Evolutionary conservation across 441 rosid genomes (phyloP).

Genomic region (Euphorbia schlechtendalii): DNA sequence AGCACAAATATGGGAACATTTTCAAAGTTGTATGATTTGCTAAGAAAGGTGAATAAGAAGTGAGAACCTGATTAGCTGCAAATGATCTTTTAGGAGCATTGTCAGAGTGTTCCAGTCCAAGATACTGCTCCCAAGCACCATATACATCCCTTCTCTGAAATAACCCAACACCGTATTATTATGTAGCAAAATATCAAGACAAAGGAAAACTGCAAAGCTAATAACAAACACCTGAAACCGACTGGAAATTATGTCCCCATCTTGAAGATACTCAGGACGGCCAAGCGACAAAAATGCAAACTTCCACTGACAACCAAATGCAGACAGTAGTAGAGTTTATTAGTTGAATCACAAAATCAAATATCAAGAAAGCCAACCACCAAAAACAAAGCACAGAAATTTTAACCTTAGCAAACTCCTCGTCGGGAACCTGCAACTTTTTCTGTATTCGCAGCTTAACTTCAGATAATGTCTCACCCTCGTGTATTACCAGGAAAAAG

Average conservation of each 20-base stretch:
- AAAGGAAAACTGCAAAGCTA: not conserved
- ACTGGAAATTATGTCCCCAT: slow-evolving; percentile 56
- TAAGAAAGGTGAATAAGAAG: no score
- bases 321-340: no score
- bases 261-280: slow-evolving; percentile 86
- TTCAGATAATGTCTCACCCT: slow-evolving; percentile 81
- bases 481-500: slow-evolving; percentile 88
- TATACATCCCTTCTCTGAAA: slow-evolving; percentile 59
- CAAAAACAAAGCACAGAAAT: not conserved
- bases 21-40: not conserved
- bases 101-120: slow-evolving; percentile 90
- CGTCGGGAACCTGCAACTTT: slow-evolving; percentile 86
- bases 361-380: not conserved
- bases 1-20: no score
- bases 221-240: slow-evolving; percentile 63
- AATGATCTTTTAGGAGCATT: slow-evolving; percentile 86
- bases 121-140: slow-evolving; percentile 97
- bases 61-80: slow-evolving; percentile 70
- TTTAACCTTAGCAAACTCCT: slow-evolving; percentile 71
- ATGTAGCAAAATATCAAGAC: not conserved
- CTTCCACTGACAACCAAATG: slow-evolving; percentile 81
- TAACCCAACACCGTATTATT: no score
- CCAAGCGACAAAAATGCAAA: slow-evolving; percentile 88
- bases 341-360: not conserved
- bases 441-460: slow-evolving; percentile 70